These are phyloP conservation scores for Chlorella sp. DNA, from an alignment of 139 green algal species.

Conservation along the genomic window DNA sequence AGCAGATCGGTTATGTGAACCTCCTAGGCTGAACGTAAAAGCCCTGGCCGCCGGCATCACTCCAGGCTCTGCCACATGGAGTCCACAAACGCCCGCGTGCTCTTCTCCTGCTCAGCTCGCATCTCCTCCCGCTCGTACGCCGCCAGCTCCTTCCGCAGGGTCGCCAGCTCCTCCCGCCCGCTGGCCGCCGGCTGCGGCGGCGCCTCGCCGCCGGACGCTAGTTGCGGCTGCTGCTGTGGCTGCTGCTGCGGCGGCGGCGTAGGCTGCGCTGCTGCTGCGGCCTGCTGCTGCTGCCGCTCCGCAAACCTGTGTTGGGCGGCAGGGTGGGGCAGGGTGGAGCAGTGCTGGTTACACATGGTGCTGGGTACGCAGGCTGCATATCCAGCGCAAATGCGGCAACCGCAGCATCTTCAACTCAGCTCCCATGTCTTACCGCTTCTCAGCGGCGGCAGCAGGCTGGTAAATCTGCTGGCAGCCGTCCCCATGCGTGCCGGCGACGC, in stretches of 20 bases:
- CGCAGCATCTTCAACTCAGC: too few species aligned
- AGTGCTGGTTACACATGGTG: too few species aligned
- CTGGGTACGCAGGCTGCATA: too few species aligned
- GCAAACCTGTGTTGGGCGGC: constrained; percentile 1
- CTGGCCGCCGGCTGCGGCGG: background rate
- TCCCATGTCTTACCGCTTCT: constrained; percentile 10
- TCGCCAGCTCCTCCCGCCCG: background rate
- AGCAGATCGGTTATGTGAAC: too few species aligned
- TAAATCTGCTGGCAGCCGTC: constrained; percentile 32
- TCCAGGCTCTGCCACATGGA: constrained; percentile 53
- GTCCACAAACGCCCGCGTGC: constrained; percentile 29
- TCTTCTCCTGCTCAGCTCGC: constrained; percentile 12
- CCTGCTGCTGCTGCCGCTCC: background rate
- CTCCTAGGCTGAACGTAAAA: too few species aligned
- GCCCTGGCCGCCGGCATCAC: constrained; percentile 19
- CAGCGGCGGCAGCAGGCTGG: constrained; percentile 35
- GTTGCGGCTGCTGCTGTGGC: background rate
- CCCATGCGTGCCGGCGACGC: constrained; percentile 1
- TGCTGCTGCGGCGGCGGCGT: background rate
- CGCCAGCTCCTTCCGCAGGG: constrained; percentile 23
- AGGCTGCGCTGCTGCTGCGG: background rate
- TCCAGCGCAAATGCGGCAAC: too few species aligned
- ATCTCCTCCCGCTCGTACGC: constrained; percentile 25
- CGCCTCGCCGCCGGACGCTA: background rate
- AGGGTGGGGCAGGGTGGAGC: too few species aligned